phyloP scores from a whole-genome alignment of 2,329 filamentous ascomycete genomes.

The Paraphoma chrysanthemicola region DNA sequence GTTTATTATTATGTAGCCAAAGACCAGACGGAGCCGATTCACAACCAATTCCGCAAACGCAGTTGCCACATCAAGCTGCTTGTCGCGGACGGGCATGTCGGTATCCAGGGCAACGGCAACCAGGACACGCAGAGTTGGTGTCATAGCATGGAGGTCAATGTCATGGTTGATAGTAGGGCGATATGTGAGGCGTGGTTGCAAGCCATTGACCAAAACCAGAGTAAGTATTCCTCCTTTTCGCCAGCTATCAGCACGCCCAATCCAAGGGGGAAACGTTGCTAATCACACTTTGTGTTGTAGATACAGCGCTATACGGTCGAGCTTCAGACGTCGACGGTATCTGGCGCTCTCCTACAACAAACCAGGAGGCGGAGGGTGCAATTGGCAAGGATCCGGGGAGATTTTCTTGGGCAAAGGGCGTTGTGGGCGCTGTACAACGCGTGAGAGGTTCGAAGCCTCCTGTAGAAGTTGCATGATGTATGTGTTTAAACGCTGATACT shows the following conservation, averaged over 20 bases:
- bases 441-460: constrained; percentile 54
- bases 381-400: constrained; percentile 58
- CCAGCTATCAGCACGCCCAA: too few species aligned
- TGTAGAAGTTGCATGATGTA: neutral
- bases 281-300: too few species aligned
- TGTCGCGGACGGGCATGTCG: constrained; percentile 73
- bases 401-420: constrained; percentile 66
- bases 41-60: constrained; percentile 69
- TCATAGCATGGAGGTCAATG: constrained; percentile 78
- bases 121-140: constrained; percentile 83
- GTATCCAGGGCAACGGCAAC: constrained; percentile 77
- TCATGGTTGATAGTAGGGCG: constrained; percentile 71
- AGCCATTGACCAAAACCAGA: neutral
- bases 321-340: constrained; percentile 64
- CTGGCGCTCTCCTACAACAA: constrained; percentile 61
- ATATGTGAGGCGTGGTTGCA: constrained; percentile 71
- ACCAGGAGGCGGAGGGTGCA: constrained; percentile 50
- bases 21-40: constrained; percentile 72
- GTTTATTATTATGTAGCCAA: constrained; percentile 77
- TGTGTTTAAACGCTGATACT: neutral
- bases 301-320: constrained; percentile 64
- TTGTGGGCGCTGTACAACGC: constrained; percentile 64
- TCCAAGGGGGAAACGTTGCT: too few species aligned
- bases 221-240: neutral
- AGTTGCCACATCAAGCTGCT: constrained; percentile 81